Evolutionary conservation across 139 green algal genomes (phyloP).

Genomic region (Ettlia oleoabundans): DNA sequence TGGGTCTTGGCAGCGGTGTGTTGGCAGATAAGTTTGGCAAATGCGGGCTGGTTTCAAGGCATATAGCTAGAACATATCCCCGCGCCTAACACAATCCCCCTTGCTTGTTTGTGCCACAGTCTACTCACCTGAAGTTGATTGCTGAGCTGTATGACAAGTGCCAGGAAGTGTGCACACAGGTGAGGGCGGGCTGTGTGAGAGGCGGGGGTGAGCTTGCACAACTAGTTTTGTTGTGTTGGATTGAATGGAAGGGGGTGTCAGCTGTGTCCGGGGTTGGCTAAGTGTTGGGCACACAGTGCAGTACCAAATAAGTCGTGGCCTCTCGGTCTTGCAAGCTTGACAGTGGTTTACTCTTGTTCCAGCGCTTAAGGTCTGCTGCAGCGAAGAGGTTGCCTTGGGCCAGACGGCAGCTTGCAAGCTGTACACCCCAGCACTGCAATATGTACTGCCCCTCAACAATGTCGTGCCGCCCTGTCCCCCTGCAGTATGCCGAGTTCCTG

Average conservation of each 20-base stretch:
- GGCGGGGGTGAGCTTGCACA: not conserved
- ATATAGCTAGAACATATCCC: not conserved
- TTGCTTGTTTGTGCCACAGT: slow-evolving; percentile 12
- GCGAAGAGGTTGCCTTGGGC: no score
- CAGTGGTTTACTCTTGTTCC: no score
- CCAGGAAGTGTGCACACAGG: slow-evolving; percentile 56
- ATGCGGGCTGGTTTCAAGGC: not conserved
- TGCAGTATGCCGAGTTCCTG: slow-evolving; percentile 79
- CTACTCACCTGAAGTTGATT: slow-evolving; percentile 83
- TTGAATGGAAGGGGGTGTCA: no score
- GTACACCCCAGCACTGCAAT: not conserved
- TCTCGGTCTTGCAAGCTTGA: no score
- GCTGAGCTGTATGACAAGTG: slow-evolving; percentile 85
- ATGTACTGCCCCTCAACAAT: not conserved
- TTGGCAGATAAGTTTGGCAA: no score
- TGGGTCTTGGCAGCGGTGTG: no score
- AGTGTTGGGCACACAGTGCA: no score
- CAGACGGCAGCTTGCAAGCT: no score
- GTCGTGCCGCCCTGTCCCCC: no score
- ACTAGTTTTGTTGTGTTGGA: not conserved
- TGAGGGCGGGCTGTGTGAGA: not conserved
- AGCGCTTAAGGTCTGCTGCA: no score
- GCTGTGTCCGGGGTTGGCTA: no score
- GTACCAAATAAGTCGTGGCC: no score
- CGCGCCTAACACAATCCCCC: not conserved